These are phyloP conservation scores for Paramarasmius palmivorus DNA, from an alignment of 1,284 basidiomycete genomes.

Conservation along the genomic window DNA sequence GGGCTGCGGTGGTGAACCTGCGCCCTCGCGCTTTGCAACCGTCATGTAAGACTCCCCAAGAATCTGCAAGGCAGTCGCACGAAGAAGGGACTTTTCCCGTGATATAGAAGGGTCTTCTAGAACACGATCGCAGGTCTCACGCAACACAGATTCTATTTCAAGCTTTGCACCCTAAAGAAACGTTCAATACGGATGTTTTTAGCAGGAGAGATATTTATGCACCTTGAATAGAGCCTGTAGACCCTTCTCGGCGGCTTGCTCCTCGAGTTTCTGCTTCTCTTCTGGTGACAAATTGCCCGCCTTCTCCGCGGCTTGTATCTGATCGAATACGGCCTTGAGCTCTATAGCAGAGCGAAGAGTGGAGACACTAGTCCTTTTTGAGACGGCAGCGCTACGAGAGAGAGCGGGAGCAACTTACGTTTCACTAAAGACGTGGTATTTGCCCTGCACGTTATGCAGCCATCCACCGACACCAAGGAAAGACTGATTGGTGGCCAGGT, in stretches of 20 bases:
- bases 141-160: conserved; percentile 91
- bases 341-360: conserved; percentile 88
- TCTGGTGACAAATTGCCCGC: conserved; percentile 84
- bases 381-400: conserved; percentile 11
- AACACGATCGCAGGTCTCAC: conserved; percentile 91
- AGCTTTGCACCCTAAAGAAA: conserved; percentile 81
- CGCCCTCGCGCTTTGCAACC: conserved; percentile 3
- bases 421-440: conserved; percentile 91
- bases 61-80: conserved; percentile 83
- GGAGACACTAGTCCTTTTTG: conserved; percentile 64
- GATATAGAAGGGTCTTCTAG: conserved; percentile 59
- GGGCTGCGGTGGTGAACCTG: neutral
- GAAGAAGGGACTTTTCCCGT: conserved; percentile 65
- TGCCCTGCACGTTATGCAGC: conserved; percentile 93
- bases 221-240: conserved; percentile 92
- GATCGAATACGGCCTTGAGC: conserved; percentile 94
- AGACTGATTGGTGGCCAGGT: conserved; percentile 76
- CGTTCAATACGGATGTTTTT: neutral
- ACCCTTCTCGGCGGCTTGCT: conserved; percentile 97
- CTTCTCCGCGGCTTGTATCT: conserved; percentile 90
- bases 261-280: conserved; percentile 88
- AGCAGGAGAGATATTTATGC: conserved; percentile 10
- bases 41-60: conserved; percentile 63
- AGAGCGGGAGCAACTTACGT: conserved; percentile 60
- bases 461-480: conserved; percentile 87